Evolutionary conservation across 2,329 filamentous ascomycete genomes (phyloP).

Genomic region (Paecilomyces formosus): DNA sequence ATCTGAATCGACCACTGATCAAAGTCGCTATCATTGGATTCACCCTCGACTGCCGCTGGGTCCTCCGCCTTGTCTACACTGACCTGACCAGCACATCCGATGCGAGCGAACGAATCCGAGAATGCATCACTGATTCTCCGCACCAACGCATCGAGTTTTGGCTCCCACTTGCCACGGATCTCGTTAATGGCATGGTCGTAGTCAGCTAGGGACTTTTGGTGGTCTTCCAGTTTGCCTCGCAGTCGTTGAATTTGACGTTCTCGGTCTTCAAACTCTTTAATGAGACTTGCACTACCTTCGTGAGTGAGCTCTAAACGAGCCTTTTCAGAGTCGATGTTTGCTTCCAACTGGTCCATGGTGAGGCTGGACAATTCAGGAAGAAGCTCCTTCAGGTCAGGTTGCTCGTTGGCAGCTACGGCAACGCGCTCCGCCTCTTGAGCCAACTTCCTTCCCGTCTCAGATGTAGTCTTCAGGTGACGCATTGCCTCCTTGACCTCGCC

Average conservation of each 20-base stretch:
- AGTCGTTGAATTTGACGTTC: slow-evolving; percentile 61
- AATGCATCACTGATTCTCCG: slow-evolving; percentile 83
- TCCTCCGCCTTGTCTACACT: slow-evolving; percentile 64
- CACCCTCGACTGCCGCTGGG: slow-evolving; percentile 22
- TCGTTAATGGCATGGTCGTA: slow-evolving; percentile 54
- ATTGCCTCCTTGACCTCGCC: slow-evolving; percentile 24
- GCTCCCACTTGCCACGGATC: slow-evolving; percentile 72
- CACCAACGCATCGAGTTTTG: slow-evolving; percentile 69
- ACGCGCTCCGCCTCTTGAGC: slow-evolving; percentile 11
- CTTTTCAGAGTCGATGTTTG: slow-evolving; percentile 65
- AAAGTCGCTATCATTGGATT: slow-evolving; percentile 60
- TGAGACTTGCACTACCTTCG: slow-evolving; percentile 64
- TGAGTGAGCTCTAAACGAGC: slow-evolving; percentile 74
- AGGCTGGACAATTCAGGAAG: slow-evolving; percentile 44
- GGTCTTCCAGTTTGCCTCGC: slow-evolving; percentile 50
- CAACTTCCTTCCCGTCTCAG: slow-evolving; percentile 9
- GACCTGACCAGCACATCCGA: slow-evolving; percentile 89
- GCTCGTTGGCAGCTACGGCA: slow-evolving; percentile 3
- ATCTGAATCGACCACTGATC: slow-evolving; percentile 92
- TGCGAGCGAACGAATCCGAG: slow-evolving; percentile 85
- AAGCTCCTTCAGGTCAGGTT: slow-evolving; percentile 24
- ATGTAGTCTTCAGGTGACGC: slow-evolving; percentile 10
- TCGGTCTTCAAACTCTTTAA: slow-evolving; percentile 70
- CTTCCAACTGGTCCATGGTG: slow-evolving; percentile 57
- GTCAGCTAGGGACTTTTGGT: slow-evolving; percentile 48